Evolutionary conservation across 805 yeast genomes (phyloP), one percentile per base, ranked within the genome.

Genomic region (Wickerhamiella dianesei): DNA sequence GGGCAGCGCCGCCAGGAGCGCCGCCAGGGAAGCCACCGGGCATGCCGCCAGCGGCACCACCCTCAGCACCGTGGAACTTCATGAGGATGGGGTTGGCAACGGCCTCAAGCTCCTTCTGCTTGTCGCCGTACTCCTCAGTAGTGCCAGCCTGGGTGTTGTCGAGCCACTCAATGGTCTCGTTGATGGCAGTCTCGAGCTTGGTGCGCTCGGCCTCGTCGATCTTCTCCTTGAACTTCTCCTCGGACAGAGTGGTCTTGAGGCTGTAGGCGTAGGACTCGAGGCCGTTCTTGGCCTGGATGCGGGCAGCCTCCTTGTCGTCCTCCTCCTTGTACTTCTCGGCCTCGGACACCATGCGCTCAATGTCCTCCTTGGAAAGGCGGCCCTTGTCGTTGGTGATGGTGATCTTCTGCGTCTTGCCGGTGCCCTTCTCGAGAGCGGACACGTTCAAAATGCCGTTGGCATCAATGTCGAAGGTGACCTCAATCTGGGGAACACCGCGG

Each of bases 381-480:
- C 97, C 97, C 76, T 88, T 89, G 70, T 88, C 96, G 75, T 88
- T 89, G 71, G 96, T 88, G 71, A 88, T 89, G 67, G 96, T 88
- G 65, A 88, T 89, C 80, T 89, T 82, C 75, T 82, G 86, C 59
- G 95, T 72, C 77, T 88, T 89, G 75, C 96, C 97, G 56, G 96
- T 89, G 74, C 96, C 95, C 79, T 89, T 88, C 76, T 88, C 97
- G 59, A 87, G 75, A 51, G 96, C 96, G 58, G 94, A 81, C 49
- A 88, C 96, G 70, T 88, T 88, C 71, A 88, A 75, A 71, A 88
- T 88, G 75, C 96, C 96, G 70, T 88, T 88, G 57, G 96, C 96
- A 69, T 88, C 96, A 63, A 88, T 74, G 69, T 88, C 96, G 65
- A 88, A 88, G 61, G 96, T 88, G 58, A 88, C 96, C 77, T 88